These are phyloP conservation scores for Candida khao-thaluensis DNA, from an alignment of 805 yeast species.

Conservation along the genomic window DNA sequence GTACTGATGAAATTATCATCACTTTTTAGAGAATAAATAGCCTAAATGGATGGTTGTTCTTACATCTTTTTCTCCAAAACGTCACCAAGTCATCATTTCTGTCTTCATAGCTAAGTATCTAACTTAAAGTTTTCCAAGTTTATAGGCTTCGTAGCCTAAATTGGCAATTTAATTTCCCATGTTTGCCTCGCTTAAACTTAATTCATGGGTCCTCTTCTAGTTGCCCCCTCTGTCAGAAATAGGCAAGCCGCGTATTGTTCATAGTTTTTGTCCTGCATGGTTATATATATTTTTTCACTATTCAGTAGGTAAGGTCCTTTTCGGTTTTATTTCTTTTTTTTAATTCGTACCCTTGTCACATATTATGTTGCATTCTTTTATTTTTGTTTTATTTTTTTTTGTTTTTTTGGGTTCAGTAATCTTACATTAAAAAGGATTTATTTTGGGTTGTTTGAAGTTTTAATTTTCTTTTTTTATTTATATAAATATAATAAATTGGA, in stretches of 20 bases:
- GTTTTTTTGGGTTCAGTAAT: constrained; percentile 2
- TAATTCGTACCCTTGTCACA: constrained; percentile 1
- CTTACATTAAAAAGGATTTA: constrained; percentile 1
- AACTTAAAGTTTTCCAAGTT: too few species aligned
- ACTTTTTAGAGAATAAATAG: too few species aligned
- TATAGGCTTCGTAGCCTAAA: too few species aligned
- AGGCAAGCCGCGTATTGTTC: constrained; percentile 1
- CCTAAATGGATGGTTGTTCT: too few species aligned
- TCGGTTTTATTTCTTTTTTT: constrained; percentile 8
- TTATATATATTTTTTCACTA: neutral
- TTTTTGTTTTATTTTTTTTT: constrained; percentile 2
- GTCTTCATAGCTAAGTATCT: too few species aligned
- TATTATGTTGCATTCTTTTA: neutral
- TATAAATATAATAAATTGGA: neutral
- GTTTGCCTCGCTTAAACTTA: constrained; percentile 7
- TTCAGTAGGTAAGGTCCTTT: constrained; percentile 5
- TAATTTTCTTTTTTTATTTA: constrained; percentile 6
- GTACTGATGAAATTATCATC: too few species aligned
- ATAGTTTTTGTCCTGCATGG: neutral
- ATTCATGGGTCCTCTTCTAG: constrained; percentile 1
- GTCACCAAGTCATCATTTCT: too few species aligned
- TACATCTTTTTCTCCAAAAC: too few species aligned
- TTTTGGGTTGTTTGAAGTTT: constrained; percentile 3
- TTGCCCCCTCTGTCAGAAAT: neutral
- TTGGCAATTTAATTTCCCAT: constrained; percentile 2